Conservation (phyloP, 2,329 filamentous ascomycete genomes). For the Capronia epimyces region DNA sequence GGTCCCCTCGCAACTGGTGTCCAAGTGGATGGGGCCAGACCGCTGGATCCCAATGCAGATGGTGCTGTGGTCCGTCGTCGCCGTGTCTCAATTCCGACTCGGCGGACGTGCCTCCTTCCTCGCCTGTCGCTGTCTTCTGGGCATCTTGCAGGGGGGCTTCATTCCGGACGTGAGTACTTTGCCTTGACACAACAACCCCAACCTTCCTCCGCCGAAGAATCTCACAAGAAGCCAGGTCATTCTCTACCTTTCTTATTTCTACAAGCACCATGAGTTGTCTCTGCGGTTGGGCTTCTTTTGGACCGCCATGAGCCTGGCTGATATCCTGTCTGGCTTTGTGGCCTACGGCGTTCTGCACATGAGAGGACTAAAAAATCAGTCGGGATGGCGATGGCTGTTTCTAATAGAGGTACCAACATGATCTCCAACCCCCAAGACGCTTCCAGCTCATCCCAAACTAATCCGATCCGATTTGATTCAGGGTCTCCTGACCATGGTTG, state of each 20-base stretch:
- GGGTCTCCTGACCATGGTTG: slow-evolving; percentile 47
- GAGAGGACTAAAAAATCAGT: slow-evolving; percentile 33
- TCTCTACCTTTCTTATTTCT: slow-evolving; percentile 55
- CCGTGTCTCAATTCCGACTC: slow-evolving; percentile 43
- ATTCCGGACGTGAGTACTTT: slow-evolving; percentile 37
- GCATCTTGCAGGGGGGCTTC: slow-evolving; percentile 49
- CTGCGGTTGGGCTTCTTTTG: slow-evolving; percentile 65
- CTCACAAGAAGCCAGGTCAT: slow-evolving; percentile 9
- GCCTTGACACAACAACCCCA: too few species aligned
- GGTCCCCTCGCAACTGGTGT: slow-evolving; percentile 54
- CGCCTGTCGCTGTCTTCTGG: slow-evolving; percentile 40
- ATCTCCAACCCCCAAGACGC: background rate
- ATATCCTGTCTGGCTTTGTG: slow-evolving; percentile 26
- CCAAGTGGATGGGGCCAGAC: slow-evolving; percentile 51
- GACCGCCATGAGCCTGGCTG: slow-evolving; percentile 50
- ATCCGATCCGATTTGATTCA: slow-evolving; percentile 13
- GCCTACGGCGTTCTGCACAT: slow-evolving; percentile 34
- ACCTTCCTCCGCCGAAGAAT: too few species aligned
- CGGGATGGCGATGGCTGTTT: slow-evolving; percentile 43
- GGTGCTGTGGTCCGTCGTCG: slow-evolving; percentile 48
- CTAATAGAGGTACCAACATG: background rate
- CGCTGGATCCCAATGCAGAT: slow-evolving; percentile 53
- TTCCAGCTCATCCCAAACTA: background rate
- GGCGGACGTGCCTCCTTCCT: slow-evolving; percentile 39
- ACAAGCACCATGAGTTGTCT: slow-evolving; percentile 65